These are phyloP conservation scores for Coffea canephora DNA, from an alignment of 257 asterid species.

Conservation along the genomic window DNA sequence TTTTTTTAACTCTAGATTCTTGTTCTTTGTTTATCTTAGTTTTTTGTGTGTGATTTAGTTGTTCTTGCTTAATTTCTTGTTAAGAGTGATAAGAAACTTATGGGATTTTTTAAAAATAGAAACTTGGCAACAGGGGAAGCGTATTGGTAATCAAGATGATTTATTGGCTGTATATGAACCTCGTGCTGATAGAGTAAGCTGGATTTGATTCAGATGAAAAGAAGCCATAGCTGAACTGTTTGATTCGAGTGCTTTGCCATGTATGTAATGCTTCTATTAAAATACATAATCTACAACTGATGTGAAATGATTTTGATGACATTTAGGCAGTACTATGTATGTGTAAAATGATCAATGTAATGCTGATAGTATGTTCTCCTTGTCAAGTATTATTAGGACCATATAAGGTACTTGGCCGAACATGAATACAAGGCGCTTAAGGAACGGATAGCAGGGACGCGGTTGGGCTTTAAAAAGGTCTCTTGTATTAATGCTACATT, in stretches of 20 bases:
- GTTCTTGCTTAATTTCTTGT: not conserved
- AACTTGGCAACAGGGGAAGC: not conserved
- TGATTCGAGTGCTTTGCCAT: not conserved
- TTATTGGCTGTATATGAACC: not conserved
- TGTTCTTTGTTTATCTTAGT: not conserved
- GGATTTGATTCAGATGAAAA: not conserved
- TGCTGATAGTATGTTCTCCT: slow-evolving; percentile 59
- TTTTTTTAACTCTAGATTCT: not conserved
- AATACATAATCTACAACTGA: not conserved
- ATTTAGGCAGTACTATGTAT: not conserved
- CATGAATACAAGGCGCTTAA: slow-evolving; percentile 78
- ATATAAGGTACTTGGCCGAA: slow-evolving; percentile 72
- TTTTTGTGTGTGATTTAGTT: not conserved
- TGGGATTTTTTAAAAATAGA: not conserved
- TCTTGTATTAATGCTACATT: slow-evolving; percentile 87
- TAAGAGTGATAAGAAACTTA: not conserved
- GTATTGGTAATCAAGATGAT: not conserved
- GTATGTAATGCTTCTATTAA: not conserved
- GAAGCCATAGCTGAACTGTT: not conserved
- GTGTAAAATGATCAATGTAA: slow-evolving; percentile 1
- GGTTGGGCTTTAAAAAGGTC: slow-evolving; percentile 67
- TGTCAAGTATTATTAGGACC: slow-evolving; percentile 95
- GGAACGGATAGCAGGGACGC: slow-evolving; percentile 76
- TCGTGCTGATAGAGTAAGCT: not conserved
- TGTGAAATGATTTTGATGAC: not conserved